Percentiles rank a stretch among this genome's conserved stretches.
Evolutionary conservation across 2,329 filamentous ascomycete species (phyloP).

Genomic region (Colletotrichum echinochloae): DNA sequence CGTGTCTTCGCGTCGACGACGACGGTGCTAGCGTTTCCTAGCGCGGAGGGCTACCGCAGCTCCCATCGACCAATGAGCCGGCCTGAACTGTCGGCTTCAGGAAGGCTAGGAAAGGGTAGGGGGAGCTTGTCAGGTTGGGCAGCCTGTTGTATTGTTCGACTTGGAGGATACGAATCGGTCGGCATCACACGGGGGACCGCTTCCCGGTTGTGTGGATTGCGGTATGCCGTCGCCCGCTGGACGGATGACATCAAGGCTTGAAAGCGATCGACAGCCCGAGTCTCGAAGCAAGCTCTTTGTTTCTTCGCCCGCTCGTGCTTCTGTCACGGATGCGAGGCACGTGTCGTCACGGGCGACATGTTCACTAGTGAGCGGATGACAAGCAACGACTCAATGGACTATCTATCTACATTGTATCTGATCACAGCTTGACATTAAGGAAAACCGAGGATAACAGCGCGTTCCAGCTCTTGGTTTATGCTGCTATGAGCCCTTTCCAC

Average conservation of each 20-base stretch:
- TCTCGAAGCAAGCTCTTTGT: not conserved
- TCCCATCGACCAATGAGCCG: not conserved
- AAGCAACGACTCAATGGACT: not conserved
- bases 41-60: constrained; percentile 14
- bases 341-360: not conserved
- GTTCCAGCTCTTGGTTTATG: constrained; percentile 57
- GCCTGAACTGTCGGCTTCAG: not conserved
- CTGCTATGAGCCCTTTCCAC: constrained; percentile 31
- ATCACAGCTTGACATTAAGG: constrained; percentile 40
- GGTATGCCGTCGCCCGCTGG: no score
- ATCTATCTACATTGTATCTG: constrained; percentile 30
- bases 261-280: not conserved
- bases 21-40: constrained; percentile 23
- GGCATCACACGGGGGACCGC: not conserved
- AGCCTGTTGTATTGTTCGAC: no score
- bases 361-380: not conserved
- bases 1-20: constrained; percentile 6
- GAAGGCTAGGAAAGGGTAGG: not conserved
- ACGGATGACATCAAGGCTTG: not conserved
- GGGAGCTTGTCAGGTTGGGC: not conserved
- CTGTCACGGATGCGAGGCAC: not conserved
- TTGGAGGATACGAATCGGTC: not conserved
- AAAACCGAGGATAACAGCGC: constrained; percentile 43
- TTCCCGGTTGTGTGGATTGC: not conserved
- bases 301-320: not conserved